Conservation (phyloP, 1,284 basidiomycete genomes). For the Puccinia novopanici region DNA sequence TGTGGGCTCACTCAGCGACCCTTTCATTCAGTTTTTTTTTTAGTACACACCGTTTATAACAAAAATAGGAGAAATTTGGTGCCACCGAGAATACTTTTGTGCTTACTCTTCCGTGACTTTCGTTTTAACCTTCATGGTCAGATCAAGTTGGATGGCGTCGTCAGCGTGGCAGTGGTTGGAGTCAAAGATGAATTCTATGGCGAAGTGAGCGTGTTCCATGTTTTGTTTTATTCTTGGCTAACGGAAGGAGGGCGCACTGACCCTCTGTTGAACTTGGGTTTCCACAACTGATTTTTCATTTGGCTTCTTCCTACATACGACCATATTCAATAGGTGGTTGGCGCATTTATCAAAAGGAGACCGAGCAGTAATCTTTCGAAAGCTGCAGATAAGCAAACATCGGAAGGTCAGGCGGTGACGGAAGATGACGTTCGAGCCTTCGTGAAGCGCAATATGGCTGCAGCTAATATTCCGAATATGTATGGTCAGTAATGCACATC, state of each 20-base stretch:
- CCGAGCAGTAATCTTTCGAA: background rate
- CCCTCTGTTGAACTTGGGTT: no score
- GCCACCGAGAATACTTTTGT: background rate
- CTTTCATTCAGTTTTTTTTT: no score
- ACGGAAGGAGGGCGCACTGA: background rate
- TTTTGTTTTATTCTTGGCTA: background rate
- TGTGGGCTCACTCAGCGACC: constrained; percentile 3
- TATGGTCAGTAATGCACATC: background rate
- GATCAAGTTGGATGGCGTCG: constrained; percentile 33
- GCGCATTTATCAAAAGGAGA: constrained; percentile 23
- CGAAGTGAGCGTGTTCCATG: constrained; percentile 18
- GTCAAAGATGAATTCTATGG: constrained; percentile 35
- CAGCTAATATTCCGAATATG: constrained; percentile 21
- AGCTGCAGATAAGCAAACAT: background rate
- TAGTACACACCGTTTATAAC: no score
- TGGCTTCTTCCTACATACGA: no score
- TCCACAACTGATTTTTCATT: no score
- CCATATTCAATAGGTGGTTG: constrained; percentile 23
- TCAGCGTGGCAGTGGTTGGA: constrained; percentile 32
- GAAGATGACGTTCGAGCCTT: background rate
- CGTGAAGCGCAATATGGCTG: constrained; percentile 5
- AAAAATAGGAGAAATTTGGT: no score
- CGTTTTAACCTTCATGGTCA: background rate
- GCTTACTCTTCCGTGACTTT: background rate
- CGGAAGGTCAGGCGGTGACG: background rate